phyloP scores from a whole-genome alignment of 805 yeast species.

The Candida boleticola region DNA sequence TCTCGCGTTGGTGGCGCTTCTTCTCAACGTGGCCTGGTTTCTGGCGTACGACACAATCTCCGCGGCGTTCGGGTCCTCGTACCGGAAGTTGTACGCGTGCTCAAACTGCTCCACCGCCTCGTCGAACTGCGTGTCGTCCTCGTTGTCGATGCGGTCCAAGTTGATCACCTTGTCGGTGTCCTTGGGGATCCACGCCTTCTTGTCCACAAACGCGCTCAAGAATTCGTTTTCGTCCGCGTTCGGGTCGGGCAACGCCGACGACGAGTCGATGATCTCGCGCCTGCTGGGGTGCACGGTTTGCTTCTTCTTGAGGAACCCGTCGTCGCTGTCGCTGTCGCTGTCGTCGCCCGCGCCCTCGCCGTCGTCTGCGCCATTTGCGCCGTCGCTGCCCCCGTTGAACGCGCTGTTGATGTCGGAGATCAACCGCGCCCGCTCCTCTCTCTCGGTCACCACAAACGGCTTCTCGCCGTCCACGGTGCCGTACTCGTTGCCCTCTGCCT shows the following conservation, averaged over 20 bases:
- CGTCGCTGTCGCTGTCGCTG: constrained; percentile 45
- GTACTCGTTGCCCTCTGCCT: constrained; percentile 35
- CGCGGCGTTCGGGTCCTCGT: constrained; percentile 86
- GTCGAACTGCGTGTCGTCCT: constrained; percentile 76
- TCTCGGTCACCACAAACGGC: constrained; percentile 73
- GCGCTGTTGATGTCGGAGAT: constrained; percentile 75
- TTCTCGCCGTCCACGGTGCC: constrained; percentile 53
- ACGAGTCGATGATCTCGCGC: constrained; percentile 24
- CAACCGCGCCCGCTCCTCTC: constrained; percentile 71
- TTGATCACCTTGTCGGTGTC: constrained; percentile 57
- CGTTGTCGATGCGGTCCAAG: constrained; percentile 48
- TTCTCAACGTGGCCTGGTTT: constrained; percentile 85
- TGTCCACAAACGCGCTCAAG: constrained; percentile 65
- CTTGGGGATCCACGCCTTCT: constrained; percentile 88
- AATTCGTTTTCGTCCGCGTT: constrained; percentile 61
- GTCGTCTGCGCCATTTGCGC: constrained; percentile 22
- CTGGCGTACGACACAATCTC: constrained; percentile 95
- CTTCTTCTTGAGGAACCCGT: constrained; percentile 60
- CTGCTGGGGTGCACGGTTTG: constrained; percentile 19
- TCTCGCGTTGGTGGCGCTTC: constrained; percentile 71
- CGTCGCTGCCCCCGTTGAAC: constrained; percentile 27
- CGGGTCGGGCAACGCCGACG: constrained; percentile 56
- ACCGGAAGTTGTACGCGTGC: constrained; percentile 90
- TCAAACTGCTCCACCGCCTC: constrained; percentile 90
- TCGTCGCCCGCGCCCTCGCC: constrained; percentile 44